phyloP scores from a whole-genome alignment of 2,329 filamentous ascomycete genomes.

The Penicillium sclerotigenum region DNA sequence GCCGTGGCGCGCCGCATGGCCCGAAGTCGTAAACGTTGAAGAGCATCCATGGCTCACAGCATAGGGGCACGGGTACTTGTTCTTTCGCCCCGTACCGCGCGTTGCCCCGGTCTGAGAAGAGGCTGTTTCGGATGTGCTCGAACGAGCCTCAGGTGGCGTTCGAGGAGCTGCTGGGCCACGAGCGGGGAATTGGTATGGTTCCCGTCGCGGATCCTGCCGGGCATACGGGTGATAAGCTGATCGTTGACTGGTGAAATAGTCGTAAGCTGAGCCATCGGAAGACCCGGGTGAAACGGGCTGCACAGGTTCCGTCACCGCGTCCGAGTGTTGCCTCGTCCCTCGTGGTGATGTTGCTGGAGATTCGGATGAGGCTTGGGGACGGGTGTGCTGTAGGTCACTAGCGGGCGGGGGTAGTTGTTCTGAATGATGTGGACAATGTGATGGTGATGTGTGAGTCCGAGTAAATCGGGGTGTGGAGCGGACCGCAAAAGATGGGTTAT shows the following conservation, averaged over 20 bases:
- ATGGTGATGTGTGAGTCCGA: slow-evolving; percentile 20
- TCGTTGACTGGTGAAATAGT: slow-evolving; percentile 27
- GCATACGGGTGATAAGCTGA: slow-evolving; percentile 28
- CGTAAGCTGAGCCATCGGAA: slow-evolving; percentile 33
- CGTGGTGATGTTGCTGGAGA: slow-evolving; percentile 28
- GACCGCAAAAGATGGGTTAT: slow-evolving; percentile 46
- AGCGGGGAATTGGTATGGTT: slow-evolving; percentile 18
- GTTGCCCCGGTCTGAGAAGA: slow-evolving; percentile 27
- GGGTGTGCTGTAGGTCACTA: slow-evolving; percentile 21
- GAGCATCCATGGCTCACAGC: slow-evolving; percentile 57
- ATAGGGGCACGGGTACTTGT: slow-evolving; percentile 64
- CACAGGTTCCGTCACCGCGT: slow-evolving; percentile 25
- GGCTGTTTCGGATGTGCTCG: slow-evolving; percentile 24
- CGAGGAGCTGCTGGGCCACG: slow-evolving; percentile 24
- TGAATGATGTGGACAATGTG: slow-evolving; percentile 22
- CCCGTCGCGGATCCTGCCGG: slow-evolving; percentile 27
- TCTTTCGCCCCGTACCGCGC: slow-evolving; percentile 48
- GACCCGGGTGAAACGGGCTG: slow-evolving; percentile 33
- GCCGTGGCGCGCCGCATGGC: slow-evolving; percentile 64
- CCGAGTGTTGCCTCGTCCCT: slow-evolving; percentile 22
- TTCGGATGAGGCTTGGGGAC: slow-evolving; percentile 21
- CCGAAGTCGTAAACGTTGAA: slow-evolving; percentile 65
- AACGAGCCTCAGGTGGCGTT: slow-evolving; percentile 25
- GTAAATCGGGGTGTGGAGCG: slow-evolving; percentile 31
- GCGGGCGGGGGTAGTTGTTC: slow-evolving; percentile 16